phyloP scores from a whole-genome alignment of 495 filamentous ascomycete genomes.

The Jackrogersella multiformis region DNA sequence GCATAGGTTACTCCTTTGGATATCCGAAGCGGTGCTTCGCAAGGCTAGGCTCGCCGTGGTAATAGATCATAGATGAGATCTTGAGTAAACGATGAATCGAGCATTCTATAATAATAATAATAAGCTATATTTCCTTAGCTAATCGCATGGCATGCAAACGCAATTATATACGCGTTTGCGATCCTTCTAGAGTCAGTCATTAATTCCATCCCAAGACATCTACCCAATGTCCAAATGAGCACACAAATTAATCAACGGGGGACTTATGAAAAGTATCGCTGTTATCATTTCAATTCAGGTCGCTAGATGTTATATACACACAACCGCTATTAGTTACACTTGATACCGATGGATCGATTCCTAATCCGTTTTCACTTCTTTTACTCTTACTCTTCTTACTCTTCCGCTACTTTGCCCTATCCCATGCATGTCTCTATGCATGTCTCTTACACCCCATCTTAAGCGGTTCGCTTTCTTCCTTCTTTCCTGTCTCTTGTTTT shows the following conservation, averaged over 20 bases:
- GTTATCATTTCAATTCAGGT: neutral
- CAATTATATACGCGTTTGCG: no score
- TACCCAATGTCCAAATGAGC: no score
- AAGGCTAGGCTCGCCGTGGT: neutral
- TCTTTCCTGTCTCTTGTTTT: no score
- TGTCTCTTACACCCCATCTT: neutral
- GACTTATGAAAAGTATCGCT: neutral
- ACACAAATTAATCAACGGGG: no score
- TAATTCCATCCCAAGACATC: neutral
- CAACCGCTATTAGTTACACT: neutral
- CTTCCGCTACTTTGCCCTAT: neutral
- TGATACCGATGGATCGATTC: no score
- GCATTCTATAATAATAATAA: constrained; percentile 10
- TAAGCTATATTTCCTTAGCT: neutral
- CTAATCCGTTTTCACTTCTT: neutral
- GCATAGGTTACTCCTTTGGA: neutral
- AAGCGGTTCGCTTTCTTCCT: neutral
- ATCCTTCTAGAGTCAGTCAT: no score
- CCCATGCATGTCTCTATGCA: neutral
- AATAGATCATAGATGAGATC: constrained; percentile 8
- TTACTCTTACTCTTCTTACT: neutral
- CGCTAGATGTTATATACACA: neutral
- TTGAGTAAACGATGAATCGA: constrained; percentile 2
- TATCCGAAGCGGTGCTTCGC: neutral
- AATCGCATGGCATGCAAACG: neutral